These are phyloP conservation scores for Falciphora oryzae DNA, from an alignment of 2,329 filamentous ascomycete genomes.

Conservation along the genomic window DNA sequence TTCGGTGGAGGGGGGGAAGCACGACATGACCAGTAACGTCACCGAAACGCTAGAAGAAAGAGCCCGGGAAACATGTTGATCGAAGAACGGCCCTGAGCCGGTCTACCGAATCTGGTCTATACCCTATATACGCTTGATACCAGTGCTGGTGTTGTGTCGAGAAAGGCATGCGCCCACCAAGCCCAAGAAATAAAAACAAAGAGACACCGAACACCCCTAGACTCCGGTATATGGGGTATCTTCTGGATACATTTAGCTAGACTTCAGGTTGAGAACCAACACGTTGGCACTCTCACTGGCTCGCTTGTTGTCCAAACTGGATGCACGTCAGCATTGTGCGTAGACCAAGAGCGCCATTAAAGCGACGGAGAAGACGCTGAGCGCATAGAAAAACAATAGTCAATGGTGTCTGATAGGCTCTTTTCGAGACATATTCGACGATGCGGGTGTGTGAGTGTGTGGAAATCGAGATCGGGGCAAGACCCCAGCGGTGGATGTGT, in stretches of 20 bases:
- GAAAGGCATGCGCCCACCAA: neutral
- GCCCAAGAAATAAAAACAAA: neutral
- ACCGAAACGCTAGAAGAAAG: too few relatives aligned
- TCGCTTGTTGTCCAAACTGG: too few relatives aligned
- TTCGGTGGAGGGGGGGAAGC: neutral
- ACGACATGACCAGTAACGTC: too few relatives aligned
- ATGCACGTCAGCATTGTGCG: too few relatives aligned
- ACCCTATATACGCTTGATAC: neutral
- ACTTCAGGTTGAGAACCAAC: neutral
- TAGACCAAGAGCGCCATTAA: neutral
- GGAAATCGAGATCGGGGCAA: neutral
- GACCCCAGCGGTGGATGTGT: neutral
- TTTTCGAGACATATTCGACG: neutral
- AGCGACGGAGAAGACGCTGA: neutral
- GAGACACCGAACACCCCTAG: neutral
- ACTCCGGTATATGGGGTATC: neutral
- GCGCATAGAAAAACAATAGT: neutral
- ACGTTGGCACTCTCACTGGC: too few relatives aligned
- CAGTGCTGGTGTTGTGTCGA: neutral
- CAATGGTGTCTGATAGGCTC: neutral
- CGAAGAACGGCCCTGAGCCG: neutral
- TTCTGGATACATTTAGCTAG: neutral
- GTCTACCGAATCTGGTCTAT: too few relatives aligned
- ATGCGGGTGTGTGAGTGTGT: neutral
- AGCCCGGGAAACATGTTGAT: too few relatives aligned